Evolutionary conservation across 164 flowering plant genomes (phyloP).

Genomic region (Magnolia officinalis): DNA sequence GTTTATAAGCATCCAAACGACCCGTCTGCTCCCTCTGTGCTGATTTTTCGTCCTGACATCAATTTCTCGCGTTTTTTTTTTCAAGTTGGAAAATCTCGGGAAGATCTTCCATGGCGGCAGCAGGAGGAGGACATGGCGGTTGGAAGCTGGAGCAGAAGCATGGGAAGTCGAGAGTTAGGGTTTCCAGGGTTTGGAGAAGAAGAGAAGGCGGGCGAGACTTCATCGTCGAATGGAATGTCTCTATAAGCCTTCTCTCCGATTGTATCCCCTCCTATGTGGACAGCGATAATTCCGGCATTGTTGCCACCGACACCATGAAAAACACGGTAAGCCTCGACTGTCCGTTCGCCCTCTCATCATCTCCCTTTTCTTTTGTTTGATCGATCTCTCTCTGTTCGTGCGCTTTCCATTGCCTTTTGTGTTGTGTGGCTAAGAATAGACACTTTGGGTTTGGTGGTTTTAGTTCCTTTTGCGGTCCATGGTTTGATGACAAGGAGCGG

Average conservation of each 20-base stretch:
- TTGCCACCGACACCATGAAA: slow-evolving; percentile 97
- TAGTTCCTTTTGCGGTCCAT: background rate
- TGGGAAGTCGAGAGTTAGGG: slow-evolving; percentile 84
- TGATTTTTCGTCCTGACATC: background rate
- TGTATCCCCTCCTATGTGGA: slow-evolving; percentile 54
- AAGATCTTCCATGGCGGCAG: background rate
- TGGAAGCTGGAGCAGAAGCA: slow-evolving; percentile 77
- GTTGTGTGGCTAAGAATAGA: background rate
- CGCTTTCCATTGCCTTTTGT: too few species aligned
- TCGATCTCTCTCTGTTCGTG: background rate
- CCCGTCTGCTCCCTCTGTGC: too few species aligned
- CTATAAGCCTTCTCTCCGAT: slow-evolving; percentile 71
- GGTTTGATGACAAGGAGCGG: background rate
- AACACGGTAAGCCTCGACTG: slow-evolving; percentile 55
- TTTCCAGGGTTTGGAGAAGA: slow-evolving; percentile 75
- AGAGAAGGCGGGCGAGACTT: slow-evolving; percentile 41
- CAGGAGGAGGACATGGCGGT: slow-evolving; percentile 32
- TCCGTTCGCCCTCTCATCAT: background rate
- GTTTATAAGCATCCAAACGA: too few species aligned
- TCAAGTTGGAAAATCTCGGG: background rate
- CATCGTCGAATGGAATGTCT: slow-evolving; percentile 83
- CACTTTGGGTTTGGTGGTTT: background rate
- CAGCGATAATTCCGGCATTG: slow-evolving; percentile 85
- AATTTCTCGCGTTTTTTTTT: background rate
- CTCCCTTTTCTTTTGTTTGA: background rate